Percentiles rank a stretch among this genome's conserved stretches.
These are phyloP conservation scores for Pythium scleroteichum DNA, from an alignment of 352 stramenopile species.

Conservation along the genomic window DNA sequence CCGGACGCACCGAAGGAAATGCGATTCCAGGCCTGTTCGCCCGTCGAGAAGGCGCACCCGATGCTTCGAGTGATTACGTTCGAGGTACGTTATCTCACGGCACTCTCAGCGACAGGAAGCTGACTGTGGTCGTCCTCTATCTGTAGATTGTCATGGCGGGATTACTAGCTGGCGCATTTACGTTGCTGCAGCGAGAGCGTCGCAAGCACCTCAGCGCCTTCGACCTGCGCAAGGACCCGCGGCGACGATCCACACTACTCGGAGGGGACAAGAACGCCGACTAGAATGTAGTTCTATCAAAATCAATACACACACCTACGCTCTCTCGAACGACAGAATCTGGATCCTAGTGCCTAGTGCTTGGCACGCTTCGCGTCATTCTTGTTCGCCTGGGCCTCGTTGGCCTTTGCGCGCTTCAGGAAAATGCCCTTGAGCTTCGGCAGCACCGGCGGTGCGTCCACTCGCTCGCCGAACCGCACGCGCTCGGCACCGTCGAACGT, in stretches of 20 bases:
- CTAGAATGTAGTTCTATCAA: slow-evolving; percentile 22
- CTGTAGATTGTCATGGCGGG: slow-evolving; percentile 53
- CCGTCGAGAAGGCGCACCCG: slow-evolving; percentile 38
- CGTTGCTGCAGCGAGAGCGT: slow-evolving; percentile 58
- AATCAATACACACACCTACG: background rate
- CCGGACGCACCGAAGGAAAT: slow-evolving; percentile 32
- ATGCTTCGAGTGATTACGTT: slow-evolving; percentile 62
- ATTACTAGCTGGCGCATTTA: slow-evolving; percentile 44
- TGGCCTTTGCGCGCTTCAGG: slow-evolving; percentile 68
- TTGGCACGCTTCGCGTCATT: slow-evolving; percentile 17
- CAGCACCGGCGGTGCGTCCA: slow-evolving; percentile 81
- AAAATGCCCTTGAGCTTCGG: slow-evolving; percentile 83
- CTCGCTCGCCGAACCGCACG: slow-evolving; percentile 74
- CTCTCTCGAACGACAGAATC: background rate
- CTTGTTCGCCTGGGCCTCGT: slow-evolving; percentile 28
- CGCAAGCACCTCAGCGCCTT: slow-evolving; percentile 81
- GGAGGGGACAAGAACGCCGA: slow-evolving; percentile 37
- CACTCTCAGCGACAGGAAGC: background rate
- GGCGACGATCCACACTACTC: slow-evolving; percentile 52
- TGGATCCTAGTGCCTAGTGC: slow-evolving; percentile 7
- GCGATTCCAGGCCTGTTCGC: slow-evolving; percentile 56
- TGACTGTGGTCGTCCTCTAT: background rate
- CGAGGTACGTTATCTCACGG: slow-evolving; percentile 40
- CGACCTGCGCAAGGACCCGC: slow-evolving; percentile 67
- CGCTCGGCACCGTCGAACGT: slow-evolving; percentile 63